A percentile compares a stretch with the other conserved stretches of the same genome.
Conservation (phyloP, 2,329 filamentous ascomycete genomes). For the Dactylellina parvicollis region DNA sequence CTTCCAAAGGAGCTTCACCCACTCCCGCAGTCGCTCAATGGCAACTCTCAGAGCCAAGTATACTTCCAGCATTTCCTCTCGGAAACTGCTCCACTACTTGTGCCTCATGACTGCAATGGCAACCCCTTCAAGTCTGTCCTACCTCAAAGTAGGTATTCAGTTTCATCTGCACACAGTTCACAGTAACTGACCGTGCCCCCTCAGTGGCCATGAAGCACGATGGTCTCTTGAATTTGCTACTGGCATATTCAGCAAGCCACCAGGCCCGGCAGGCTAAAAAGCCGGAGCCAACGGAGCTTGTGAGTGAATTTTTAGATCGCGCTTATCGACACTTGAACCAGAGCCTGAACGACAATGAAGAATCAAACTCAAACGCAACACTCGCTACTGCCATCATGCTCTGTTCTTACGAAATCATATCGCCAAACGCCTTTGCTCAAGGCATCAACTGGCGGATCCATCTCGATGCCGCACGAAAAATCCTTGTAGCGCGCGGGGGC, state of each 20-base stretch:
- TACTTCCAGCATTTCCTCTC: conserved; percentile 79
- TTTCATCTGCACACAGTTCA: conserved; percentile 46
- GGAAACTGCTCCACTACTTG: conserved; percentile 76
- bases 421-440: conserved; percentile 82
- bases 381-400: conserved; percentile 87
- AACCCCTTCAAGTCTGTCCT: conserved; percentile 71
- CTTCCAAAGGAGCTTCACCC: conserved; percentile 69
- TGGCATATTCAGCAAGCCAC: conserved; percentile 86
- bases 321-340: conserved; percentile 78
- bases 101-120: conserved; percentile 71
- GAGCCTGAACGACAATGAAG: conserved; percentile 71
- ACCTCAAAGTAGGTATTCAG: conserved; percentile 68
- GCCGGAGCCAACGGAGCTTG: conserved; percentile 77
- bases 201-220: conserved; percentile 74
- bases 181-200: conserved; percentile 60
- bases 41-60: conserved; percentile 83
- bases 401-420: conserved; percentile 82
- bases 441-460: conserved; percentile 82
- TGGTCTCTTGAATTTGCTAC: conserved; percentile 78
- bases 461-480: conserved; percentile 76
- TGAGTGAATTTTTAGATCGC: conserved; percentile 81
- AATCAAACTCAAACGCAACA: conserved; percentile 75
- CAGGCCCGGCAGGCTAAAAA: conserved; percentile 78
- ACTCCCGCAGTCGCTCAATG: conserved; percentile 68
- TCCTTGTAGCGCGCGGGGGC: conserved; percentile 75